Conservation (phyloP, 306 rosid species). For the Urtica urens region DNA sequence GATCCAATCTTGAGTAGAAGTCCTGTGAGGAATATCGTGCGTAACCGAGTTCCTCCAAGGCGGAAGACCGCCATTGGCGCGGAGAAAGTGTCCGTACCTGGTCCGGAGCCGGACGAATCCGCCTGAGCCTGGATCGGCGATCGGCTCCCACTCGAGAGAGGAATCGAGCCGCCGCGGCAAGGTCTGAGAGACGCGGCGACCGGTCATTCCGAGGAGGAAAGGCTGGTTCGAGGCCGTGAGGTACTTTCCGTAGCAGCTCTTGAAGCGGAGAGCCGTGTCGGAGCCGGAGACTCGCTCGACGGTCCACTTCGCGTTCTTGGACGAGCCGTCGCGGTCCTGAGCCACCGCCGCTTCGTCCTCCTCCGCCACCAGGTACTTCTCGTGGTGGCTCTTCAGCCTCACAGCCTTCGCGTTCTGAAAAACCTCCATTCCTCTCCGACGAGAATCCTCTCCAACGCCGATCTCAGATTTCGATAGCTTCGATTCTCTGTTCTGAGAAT, state of each 20-base stretch:
- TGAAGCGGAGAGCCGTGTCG: conserved; percentile 59
- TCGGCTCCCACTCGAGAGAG: conserved; percentile 83
- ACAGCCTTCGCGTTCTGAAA: conserved; percentile 73
- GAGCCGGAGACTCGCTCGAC: conserved; percentile 46
- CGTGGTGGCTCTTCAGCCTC: conserved; percentile 67
- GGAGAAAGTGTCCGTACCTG: conserved; percentile 60
- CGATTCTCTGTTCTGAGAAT: background rate
- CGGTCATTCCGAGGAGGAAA: conserved; percentile 76
- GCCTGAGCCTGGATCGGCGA: conserved; percentile 36
- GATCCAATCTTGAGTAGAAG: conserved; percentile 78
- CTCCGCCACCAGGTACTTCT: conserved; percentile 63
- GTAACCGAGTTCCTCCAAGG: conserved; percentile 91
- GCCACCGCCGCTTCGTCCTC: conserved; percentile 75
- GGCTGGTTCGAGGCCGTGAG: conserved; percentile 64
- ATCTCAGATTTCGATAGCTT: conserved; percentile 18
- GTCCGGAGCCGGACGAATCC: conserved; percentile 59
- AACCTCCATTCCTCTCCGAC: conserved; percentile 46
- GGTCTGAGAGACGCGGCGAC: conserved; percentile 63
- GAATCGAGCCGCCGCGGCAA: conserved; percentile 47
- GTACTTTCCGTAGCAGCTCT: conserved; percentile 68
- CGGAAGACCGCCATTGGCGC: conserved; percentile 81
- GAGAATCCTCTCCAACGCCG: conserved; percentile 29
- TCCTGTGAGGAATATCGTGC: conserved; percentile 66
- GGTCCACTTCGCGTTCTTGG: conserved; percentile 51
- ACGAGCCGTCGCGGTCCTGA: conserved; percentile 59